Conservation (phyloP, 805 yeast species). For the Kuraishia ogatae region DNA sequence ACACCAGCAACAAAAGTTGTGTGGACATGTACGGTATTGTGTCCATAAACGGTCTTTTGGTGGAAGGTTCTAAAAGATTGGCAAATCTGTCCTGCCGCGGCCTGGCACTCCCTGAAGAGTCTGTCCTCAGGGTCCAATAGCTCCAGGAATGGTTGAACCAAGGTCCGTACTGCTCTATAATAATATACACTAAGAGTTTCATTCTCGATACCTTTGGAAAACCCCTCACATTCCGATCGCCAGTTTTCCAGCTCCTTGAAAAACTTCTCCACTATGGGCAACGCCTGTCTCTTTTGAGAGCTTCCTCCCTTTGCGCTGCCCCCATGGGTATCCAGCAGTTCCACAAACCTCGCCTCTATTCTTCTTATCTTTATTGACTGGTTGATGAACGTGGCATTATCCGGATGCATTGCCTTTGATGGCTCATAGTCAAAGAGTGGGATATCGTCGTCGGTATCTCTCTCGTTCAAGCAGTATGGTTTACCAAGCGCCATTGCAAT, state of each 20-base stretch:
- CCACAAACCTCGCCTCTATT: constrained; percentile 52
- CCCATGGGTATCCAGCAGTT: constrained; percentile 23
- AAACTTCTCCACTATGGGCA: constrained; percentile 41
- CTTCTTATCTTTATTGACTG: constrained; percentile 49
- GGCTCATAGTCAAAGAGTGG: constrained; percentile 43
- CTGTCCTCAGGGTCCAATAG: constrained; percentile 51
- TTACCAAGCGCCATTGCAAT: constrained; percentile 55
- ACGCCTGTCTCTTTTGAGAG: constrained; percentile 17
- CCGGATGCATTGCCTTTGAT: constrained; percentile 26
- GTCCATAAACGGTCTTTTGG: constrained; percentile 53
- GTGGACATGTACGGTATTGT: constrained; percentile 58
- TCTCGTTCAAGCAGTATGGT: constrained; percentile 44
- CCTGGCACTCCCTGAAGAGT: constrained; percentile 57
- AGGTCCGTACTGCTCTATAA: constrained; percentile 47
- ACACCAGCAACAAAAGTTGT: constrained; percentile 65
- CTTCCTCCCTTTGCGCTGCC: not conserved
- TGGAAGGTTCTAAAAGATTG: constrained; percentile 55
- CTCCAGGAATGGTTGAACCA: constrained; percentile 59
- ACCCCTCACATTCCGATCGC: constrained; percentile 43
- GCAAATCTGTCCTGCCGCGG: constrained; percentile 65
- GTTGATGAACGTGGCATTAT: constrained; percentile 37
- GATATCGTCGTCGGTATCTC: constrained; percentile 34
- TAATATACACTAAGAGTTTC: constrained; percentile 53
- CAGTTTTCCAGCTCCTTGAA: constrained; percentile 49
- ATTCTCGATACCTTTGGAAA: constrained; percentile 41